Evolutionary conservation across 306 rosid genomes (phyloP), one percentile per base, ranked within the genome.

Genomic region (Citrullus mucosospermus): DNA sequence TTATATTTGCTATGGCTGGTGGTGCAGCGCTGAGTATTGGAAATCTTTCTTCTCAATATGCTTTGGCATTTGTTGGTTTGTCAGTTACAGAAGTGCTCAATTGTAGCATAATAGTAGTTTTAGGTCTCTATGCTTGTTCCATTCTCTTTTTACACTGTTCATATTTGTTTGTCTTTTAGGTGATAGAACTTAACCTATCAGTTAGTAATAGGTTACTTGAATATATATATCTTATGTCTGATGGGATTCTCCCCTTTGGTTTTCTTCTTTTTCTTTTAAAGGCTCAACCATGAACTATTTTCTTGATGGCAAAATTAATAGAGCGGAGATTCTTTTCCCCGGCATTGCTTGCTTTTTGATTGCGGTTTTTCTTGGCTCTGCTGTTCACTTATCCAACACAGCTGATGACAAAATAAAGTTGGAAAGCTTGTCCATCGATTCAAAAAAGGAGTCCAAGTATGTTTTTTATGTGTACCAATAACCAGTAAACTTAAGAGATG

Each of bases 271-370:
- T 9, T 75, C 63, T 54, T 41, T 25, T 63, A 79, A 91, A 93
- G 97, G 98, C 70, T 86, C 98, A 80, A 88, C 93, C 70, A 77
- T 92, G 83, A 92, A 93, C 82, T 93, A 92, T 89, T 93, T 90
- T 85, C 84, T 93, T 77, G 96, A 93, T 85, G 91, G 81, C 82
- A 88, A 81, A 75, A 93, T 93, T 75, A 93, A 91, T 25, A 88
- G 67, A 75, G 98, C 97, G 2, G 90, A 90, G 86, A 90, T 93
- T 75, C 93, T 91, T 85, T 93, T 93, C 82, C 89, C 97, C 0
- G 97, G 98, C 20, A 96, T 93, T 79, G 98, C 81, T 75, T 91
- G 97, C 89, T 93, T 93, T 85, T 81, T 90, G 79, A 67, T 90
- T 22, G 98, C 96, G 2, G 97, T 91, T 69, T 93, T 90, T 85